Base-by-base conservation (phyloP, 2,329 filamentous ascomycete species). In the Elsinoe perseae region DNA sequence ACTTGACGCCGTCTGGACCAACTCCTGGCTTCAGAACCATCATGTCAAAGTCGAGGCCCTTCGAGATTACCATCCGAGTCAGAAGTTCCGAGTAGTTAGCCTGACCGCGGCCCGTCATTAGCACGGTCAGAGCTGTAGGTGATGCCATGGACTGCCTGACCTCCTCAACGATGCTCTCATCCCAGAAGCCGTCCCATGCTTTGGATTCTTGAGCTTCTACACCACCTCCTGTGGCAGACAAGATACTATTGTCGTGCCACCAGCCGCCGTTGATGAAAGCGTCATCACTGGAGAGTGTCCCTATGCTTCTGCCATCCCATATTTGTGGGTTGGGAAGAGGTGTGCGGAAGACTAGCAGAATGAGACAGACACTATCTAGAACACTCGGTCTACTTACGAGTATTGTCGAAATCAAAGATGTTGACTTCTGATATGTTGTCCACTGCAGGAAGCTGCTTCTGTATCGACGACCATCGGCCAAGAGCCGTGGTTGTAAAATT, bases 341-440 rank as follows among this genome's bases (percentile, higher is more conserved):
- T 12, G 88, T 95, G 64, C 85, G 84, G 75, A 98, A 98, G 50
- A 98, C 87, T 90, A 64, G 28, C 21, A 14, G 27, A 36, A 54
- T 42, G 23, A 32, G 40, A 18, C 10, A 46, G n/a, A n/a, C n/a
- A n/a, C n/a, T n/a, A n/a, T n/a, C n/a, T 5, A 25, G 16, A 27
- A 9, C 18, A 23, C 28, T 25, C 14, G 20, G 34, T 30, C 25
- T 54, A 60, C 85, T 69, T 75, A 92, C 88, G 75, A 34, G 92
- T 97, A 68, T 98, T 97, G 72, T 98, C 93, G 70, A 97, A 98
- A 71, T 98, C 93, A 74, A 97, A 97, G 63, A 98, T 81, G 68
- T 97, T 92, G 54, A 98, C 83, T 7, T 83, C 75, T 68, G 82
- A 89, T 71, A 97, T 85, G 56, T 82, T 77, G 40, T 86, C 77